A percentile compares a stretch with the other conserved stretches of the same genome.
Evolutionary conservation across 345 rosid species (phyloP).

Genomic region (Aquilaria sinensis): DNA sequence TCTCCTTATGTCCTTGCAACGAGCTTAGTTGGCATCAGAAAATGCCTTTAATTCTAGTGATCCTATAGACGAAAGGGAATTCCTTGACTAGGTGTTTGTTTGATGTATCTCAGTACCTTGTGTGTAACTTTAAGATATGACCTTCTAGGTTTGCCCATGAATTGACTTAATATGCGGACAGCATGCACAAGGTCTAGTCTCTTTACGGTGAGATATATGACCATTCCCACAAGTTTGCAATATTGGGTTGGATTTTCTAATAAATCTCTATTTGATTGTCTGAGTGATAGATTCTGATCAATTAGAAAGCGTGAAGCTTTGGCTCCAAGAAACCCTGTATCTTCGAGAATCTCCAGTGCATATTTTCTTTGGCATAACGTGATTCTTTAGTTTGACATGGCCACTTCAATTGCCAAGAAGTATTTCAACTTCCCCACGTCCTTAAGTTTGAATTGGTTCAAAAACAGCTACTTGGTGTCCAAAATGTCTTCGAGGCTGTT

Average conservation of each 20-base stretch:
- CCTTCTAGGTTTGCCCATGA: background rate
- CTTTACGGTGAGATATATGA: slow-evolving; percentile 9
- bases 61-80: background rate
- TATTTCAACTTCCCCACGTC: slow-evolving; percentile 4
- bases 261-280: background rate
- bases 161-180: background rate
- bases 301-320: background rate
- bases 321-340: background rate
- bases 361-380: background rate
- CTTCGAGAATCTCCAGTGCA: slow-evolving; percentile 4
- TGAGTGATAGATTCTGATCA: background rate
- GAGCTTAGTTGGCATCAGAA: background rate
- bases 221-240: slow-evolving; percentile 1
- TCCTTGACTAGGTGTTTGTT: background rate
- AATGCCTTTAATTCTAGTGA: background rate
- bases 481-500: background rate
- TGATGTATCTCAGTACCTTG: background rate
- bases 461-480: background rate
- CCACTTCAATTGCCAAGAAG: slow-evolving; percentile 13
- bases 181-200: background rate
- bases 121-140: background rate
- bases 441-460: background rate
- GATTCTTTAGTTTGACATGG: background rate
- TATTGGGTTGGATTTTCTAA: background rate
- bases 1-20: background rate